Evolutionary conservation across 805 yeast genomes (phyloP).

Genomic region (Lipomyces lipofer): DNA sequence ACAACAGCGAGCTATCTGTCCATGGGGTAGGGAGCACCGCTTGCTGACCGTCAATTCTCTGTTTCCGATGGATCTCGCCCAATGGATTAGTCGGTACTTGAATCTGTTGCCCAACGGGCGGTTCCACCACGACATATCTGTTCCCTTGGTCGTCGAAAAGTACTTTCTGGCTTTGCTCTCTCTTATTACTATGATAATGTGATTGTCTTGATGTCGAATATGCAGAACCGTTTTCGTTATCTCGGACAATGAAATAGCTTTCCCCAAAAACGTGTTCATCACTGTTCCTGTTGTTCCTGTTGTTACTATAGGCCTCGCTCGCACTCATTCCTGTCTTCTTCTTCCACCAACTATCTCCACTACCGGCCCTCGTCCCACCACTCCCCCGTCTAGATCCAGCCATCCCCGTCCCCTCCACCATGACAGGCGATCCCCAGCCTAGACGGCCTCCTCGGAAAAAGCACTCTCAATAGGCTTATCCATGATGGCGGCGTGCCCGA

Average conservation of each 20-base stretch:
- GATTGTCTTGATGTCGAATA: not conserved
- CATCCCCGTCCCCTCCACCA: constrained; percentile 5
- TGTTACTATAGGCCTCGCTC: not conserved
- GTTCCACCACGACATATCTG: not conserved
- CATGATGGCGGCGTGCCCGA: constrained; percentile 85
- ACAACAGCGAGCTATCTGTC: too few species aligned
- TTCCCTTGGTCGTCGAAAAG: constrained; percentile 16
- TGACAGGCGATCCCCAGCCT: constrained; percentile 13
- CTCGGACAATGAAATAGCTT: constrained; percentile 1
- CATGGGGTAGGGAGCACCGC: too few species aligned
- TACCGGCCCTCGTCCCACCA: not conserved
- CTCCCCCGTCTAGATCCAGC: constrained; percentile 27
- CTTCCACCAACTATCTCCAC: not conserved
- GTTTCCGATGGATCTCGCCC: too few species aligned
- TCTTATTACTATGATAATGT: not conserved
- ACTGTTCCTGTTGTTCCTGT: not conserved
- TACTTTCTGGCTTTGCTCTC: not conserved
- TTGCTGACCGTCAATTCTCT: too few species aligned
- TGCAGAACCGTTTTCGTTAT: not conserved
- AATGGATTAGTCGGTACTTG: too few species aligned
- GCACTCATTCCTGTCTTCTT: not conserved
- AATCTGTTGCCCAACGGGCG: too few species aligned
- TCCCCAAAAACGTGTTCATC: not conserved
- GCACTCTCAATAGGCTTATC: constrained; percentile 96
- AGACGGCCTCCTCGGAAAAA: constrained; percentile 72